These are phyloP conservation scores for Coemansia sp. DNA, from an alignment of 192 early-diverging fungal species.

Conservation along the genomic window DNA sequence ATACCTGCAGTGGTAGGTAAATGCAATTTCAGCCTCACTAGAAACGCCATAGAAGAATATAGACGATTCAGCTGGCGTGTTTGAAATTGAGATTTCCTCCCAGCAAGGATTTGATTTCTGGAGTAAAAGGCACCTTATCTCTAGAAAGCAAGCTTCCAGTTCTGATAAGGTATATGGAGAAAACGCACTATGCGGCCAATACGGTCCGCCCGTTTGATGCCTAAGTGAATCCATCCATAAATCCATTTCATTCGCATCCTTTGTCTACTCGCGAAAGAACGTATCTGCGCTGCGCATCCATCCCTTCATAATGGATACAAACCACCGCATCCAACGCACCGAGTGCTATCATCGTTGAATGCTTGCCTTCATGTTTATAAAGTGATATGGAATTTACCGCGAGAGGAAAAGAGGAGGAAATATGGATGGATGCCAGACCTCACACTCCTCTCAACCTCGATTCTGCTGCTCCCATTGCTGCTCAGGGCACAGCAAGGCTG, in stretches of 20 bases:
- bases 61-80: not conserved
- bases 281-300: constrained; percentile 9
- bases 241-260: constrained; percentile 1
- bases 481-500: not conserved
- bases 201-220: not conserved
- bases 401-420: constrained; percentile 39
- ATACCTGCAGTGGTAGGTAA: not conserved
- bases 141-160: not conserved
- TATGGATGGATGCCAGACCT: constrained; percentile 4
- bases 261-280: not conserved
- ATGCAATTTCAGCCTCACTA: not conserved
- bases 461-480: constrained; percentile 2
- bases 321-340: constrained; percentile 20
- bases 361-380: constrained; percentile 47
- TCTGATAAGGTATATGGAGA: not conserved
- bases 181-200: not conserved
- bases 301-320: constrained; percentile 6
- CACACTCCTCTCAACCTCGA: constrained; percentile 1
- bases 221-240: constrained; percentile 29
- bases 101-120: not conserved
- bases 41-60: not conserved
- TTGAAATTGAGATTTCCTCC: not conserved
- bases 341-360: constrained; percentile 15
- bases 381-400: constrained; percentile 31
- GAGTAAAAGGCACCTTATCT: not conserved